phyloP scores from a whole-genome alignment of 169 alveolate genomes.

The Plasmodium falciparum region DNA sequence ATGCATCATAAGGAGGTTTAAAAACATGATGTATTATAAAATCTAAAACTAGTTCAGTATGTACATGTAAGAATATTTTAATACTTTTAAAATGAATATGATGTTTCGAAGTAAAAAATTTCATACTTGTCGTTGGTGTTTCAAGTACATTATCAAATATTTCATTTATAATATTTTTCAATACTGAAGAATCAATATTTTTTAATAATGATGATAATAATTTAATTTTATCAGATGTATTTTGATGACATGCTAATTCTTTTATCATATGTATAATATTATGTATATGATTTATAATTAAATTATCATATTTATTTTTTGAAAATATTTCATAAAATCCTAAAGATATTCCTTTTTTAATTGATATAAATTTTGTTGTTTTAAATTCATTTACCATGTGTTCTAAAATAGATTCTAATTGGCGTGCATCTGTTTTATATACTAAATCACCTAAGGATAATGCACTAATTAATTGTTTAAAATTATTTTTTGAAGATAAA shows the following conservation, averaged over 20 bases:
- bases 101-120: constrained; percentile 29
- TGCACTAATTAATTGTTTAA: constrained; percentile 67
- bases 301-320: constrained; percentile 33
- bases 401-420: constrained; percentile 47
- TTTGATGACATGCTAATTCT: constrained; percentile 66
- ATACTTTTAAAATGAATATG: constrained; percentile 56
- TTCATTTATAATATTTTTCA: constrained; percentile 44
- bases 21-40: constrained; percentile 32
- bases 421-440: constrained; percentile 43
- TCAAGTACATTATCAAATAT: constrained; percentile 21
- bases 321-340: constrained; percentile 77
- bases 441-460: constrained; percentile 69
- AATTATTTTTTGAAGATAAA: constrained; percentile 66
- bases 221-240: constrained; percentile 45
- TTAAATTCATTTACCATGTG: constrained; percentile 68
- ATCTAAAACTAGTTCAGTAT: constrained; percentile 59
- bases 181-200: constrained; percentile 25
- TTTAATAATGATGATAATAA: constrained; percentile 30
- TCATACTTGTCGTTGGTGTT: not conserved
- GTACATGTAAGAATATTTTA: constrained; percentile 59
- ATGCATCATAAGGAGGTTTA: constrained; percentile 32
- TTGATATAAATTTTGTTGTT: constrained; percentile 43
- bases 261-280: constrained; percentile 68
- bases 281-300: constrained; percentile 39
- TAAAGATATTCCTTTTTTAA: constrained; percentile 57